These are phyloP conservation scores for Meyerozyma sp. DNA, from an alignment of 1,139 yeast genomes.

Conservation along the genomic window DNA sequence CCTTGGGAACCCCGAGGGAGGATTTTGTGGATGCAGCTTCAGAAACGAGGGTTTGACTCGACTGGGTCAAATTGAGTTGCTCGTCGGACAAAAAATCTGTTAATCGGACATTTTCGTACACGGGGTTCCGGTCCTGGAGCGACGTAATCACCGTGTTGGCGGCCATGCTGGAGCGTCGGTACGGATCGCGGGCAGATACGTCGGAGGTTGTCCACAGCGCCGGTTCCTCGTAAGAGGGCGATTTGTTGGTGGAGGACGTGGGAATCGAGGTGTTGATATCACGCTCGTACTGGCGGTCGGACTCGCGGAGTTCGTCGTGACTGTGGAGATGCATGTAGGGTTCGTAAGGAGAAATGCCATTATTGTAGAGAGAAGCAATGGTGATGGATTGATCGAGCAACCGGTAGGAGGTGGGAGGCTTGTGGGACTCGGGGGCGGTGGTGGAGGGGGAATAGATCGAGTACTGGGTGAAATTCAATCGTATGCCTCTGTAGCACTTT, in stretches of 20 bases:
- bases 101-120: neutral
- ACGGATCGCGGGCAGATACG: neutral
- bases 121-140: neutral
- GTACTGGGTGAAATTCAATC: constrained; percentile 42
- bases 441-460: constrained; percentile 29
- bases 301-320: constrained; percentile 25
- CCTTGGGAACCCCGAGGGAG: neutral
- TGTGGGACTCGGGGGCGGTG: constrained; percentile 2
- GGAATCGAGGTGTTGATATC: constrained; percentile 15
- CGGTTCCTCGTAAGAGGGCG: neutral
- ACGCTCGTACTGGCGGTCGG: constrained; percentile 28
- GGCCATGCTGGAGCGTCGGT: neutral
- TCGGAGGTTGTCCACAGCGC: neutral
- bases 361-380: constrained; percentile 33
- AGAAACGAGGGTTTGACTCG: neutral
- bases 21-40: neutral
- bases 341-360: constrained; percentile 26
- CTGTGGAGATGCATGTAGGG: constrained; percentile 29
- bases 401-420: constrained; percentile 9
- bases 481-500: constrained; percentile 40
- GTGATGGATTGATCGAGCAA: constrained; percentile 40
- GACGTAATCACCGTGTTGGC: neutral
- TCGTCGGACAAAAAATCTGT: neutral
- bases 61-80: neutral
- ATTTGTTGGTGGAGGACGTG: neutral